These are phyloP conservation scores for Astrothelium macrocarpum DNA, from an alignment of 495 filamentous ascomycete genomes.

Conservation along the genomic window DNA sequence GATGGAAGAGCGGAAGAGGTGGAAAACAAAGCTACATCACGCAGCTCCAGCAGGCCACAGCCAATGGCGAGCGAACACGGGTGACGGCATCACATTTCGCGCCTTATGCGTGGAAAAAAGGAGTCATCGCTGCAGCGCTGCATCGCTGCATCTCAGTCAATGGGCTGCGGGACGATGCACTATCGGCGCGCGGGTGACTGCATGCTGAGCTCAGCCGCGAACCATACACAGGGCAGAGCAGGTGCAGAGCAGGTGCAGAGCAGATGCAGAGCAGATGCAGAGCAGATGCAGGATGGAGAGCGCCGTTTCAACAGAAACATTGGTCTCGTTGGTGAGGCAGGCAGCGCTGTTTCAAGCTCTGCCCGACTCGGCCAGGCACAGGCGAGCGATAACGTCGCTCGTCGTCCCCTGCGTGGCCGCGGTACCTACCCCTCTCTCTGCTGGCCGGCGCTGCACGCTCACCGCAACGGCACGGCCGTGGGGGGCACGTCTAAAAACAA, in stretches of 20 bases:
- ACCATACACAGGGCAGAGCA: not conserved
- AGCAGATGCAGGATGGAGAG: not conserved
- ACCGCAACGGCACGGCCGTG: not conserved
- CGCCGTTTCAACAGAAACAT: not conserved
- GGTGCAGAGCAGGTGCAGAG: too few species aligned
- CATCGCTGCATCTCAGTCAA: too few species aligned
- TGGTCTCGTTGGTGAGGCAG: not conserved
- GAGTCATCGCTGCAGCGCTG: not conserved
- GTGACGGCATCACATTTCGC: not conserved
- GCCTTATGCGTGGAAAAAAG: not conserved
- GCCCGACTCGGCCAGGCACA: not conserved
- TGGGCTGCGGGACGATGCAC: slow-evolving; percentile 1
- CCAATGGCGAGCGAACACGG: not conserved
- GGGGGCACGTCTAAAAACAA: not conserved
- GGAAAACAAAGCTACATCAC: not conserved
- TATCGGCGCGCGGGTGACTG: slow-evolving; percentile 3
- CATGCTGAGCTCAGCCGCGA: slow-evolving; percentile 6
- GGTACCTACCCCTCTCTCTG: not conserved
- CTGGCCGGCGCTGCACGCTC: too few species aligned
- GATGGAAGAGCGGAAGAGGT: not conserved
- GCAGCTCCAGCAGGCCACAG: not conserved
- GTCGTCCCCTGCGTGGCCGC: not conserved
- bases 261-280: too few species aligned
- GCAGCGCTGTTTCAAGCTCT: not conserved
- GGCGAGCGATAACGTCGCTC: not conserved